phyloP scores from a whole-genome alignment of 306 rosid genomes.

The Citrullus colocynthis region DNA sequence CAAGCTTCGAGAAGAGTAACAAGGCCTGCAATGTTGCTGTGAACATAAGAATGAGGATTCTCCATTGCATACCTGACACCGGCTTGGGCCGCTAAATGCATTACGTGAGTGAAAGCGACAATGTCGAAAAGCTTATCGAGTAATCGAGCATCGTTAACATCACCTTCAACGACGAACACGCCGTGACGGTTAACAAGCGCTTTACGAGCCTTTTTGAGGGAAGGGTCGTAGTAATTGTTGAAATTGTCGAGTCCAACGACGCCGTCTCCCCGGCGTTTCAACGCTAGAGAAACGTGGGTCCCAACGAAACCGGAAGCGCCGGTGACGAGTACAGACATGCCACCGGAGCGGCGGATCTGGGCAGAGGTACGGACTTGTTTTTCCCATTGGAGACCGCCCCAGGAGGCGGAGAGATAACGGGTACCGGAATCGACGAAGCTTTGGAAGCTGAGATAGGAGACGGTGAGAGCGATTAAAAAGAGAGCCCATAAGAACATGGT shows the following conservation, averaged over 20 bases:
- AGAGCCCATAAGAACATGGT: constrained; percentile 87
- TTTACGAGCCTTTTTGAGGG: constrained; percentile 54
- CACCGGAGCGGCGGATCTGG: constrained; percentile 49
- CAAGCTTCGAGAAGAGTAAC: constrained; percentile 67
- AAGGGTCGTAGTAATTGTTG: constrained; percentile 75
- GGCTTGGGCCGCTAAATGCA: constrained; percentile 94
- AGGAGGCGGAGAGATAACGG: constrained; percentile 54
- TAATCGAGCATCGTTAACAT: constrained; percentile 53
- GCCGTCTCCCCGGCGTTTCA: constrained; percentile 63
- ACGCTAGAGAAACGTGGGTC: constrained; percentile 50
- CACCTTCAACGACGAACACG: constrained; percentile 57
- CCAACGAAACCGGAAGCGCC: constrained; percentile 34
- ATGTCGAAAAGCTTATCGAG: constrained; percentile 62
- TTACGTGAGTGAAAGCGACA: constrained; percentile 69
- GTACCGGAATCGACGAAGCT: constrained; percentile 58
- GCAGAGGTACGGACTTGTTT: constrained; percentile 71
- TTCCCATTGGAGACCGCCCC: constrained; percentile 97
- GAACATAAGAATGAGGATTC: constrained; percentile 70
- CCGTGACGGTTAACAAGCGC: constrained; percentile 29
- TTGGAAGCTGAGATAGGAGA: constrained; percentile 67
- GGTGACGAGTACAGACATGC: constrained; percentile 65
- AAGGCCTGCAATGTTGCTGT: constrained; percentile 85
- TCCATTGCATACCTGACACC: constrained; percentile 89
- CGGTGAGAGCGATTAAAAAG: constrained; percentile 61
- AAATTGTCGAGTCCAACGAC: constrained; percentile 78